Evolutionary conservation across 2,329 filamentous ascomycete genomes (phyloP).

Genomic region (Furcasterigmium sp.): DNA sequence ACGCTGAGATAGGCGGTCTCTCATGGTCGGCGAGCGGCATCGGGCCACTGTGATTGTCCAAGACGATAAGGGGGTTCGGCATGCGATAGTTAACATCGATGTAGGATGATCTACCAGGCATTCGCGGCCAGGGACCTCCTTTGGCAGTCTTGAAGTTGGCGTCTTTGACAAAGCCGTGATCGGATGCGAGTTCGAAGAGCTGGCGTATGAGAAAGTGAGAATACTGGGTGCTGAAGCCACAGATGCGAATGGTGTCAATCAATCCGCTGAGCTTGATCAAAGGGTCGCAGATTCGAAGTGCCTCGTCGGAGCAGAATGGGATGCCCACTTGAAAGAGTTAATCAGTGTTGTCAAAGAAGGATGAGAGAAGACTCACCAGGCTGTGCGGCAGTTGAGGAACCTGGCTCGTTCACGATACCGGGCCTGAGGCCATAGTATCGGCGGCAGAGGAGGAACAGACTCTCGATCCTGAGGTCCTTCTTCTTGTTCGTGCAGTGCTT

Average conservation of each 20-base stretch:
- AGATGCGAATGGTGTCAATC: constrained; percentile 26
- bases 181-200: constrained; percentile 15
- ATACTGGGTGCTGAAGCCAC: constrained; percentile 27
- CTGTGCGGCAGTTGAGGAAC: too few species aligned
- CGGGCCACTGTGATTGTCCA: constrained; percentile 4
- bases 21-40: background rate
- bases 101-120: constrained; percentile 6
- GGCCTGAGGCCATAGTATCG: constrained; percentile 21
- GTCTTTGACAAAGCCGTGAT: background rate
- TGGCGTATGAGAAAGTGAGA: constrained; percentile 18
- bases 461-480: constrained; percentile 13
- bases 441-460: constrained; percentile 26
- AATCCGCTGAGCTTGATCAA: constrained; percentile 22
- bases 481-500: constrained; percentile 5
- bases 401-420: background rate
- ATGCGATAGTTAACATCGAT: constrained; percentile 5
- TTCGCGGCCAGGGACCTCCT: constrained; percentile 6
- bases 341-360: background rate
- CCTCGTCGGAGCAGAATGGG: constrained; percentile 24
- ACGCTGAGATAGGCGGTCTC: background rate
- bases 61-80: background rate
- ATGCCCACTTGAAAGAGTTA: background rate
- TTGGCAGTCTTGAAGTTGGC: background rate
- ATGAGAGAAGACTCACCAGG: background rate
- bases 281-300: constrained; percentile 24